These are phyloP conservation scores for Chytriomyces confervae DNA, from an alignment of 192 early-diverging fungal species.

Conservation along the genomic window DNA sequence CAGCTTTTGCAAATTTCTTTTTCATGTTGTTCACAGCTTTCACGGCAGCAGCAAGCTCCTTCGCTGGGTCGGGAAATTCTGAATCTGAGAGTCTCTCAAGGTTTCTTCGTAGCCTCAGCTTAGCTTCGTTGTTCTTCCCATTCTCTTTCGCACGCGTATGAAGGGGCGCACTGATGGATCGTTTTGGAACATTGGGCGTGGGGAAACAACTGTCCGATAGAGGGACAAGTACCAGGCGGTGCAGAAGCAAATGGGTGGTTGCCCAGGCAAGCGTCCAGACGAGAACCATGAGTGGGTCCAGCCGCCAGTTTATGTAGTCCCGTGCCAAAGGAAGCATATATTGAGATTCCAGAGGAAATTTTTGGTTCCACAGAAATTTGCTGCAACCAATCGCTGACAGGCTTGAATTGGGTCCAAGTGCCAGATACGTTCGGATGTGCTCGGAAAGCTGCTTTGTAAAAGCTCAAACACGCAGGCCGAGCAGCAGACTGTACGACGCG, in stretches of 20 bases:
- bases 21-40: slow-evolving; percentile 3
- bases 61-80: not conserved
- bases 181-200: not conserved
- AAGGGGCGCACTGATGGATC: too few relatives aligned
- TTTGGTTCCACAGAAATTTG: too few relatives aligned
- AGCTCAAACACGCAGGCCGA: too few relatives aligned
- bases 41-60: not conserved
- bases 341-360: too few relatives aligned
- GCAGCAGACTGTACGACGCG: too few relatives aligned
- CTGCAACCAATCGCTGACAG: too few relatives aligned
- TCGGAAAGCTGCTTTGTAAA: too few relatives aligned
- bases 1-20: slow-evolving; percentile 22
- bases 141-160: not conserved
- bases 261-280: slow-evolving; percentile 40
- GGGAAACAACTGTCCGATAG: slow-evolving; percentile 15
- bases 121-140: not conserved
- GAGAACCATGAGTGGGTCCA: slow-evolving; percentile 22
- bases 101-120: not conserved
- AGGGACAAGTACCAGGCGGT: slow-evolving; percentile 13
- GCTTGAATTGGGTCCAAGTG: too few relatives aligned
- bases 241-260: slow-evolving; percentile 21
- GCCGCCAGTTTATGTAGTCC: slow-evolving; percentile 27
- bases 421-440: too few relatives aligned
- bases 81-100: not conserved
- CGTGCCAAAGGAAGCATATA: too few relatives aligned